Conservation (phyloP, 2,329 filamentous ascomycete genomes). For the Ophiostoma quercus region DNA sequence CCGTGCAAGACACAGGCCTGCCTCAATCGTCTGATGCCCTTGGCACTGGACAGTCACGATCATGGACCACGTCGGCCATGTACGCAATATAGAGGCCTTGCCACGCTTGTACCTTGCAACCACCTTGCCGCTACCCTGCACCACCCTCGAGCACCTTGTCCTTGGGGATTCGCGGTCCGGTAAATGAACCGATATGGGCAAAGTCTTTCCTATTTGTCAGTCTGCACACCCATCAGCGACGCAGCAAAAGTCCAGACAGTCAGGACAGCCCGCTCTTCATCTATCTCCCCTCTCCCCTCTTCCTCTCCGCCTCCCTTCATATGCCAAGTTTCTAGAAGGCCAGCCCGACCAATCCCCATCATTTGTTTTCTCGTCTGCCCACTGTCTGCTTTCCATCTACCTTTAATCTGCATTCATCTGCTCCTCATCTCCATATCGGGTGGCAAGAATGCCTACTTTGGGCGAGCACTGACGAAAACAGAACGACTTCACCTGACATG, state of each 20-base stretch:
- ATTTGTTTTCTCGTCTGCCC: too few relatives aligned
- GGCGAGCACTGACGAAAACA: not conserved
- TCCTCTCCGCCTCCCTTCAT: not conserved
- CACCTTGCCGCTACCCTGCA: not conserved
- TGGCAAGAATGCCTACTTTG: not conserved
- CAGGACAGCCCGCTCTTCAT: not conserved
- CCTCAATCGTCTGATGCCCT: not conserved
- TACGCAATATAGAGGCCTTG: not conserved
- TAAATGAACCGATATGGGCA: not conserved
- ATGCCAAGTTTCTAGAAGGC: not conserved
- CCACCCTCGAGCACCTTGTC: not conserved
- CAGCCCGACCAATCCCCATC: not conserved
- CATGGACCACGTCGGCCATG: not conserved
- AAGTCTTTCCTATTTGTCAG: not conserved
- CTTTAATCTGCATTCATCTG: not conserved
- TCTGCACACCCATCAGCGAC: not conserved
- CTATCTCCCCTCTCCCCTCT: not conserved
- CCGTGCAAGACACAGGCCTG: not conserved
- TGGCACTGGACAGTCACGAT: not conserved
- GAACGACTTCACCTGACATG: not conserved
- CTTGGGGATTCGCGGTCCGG: constrained; percentile 2
- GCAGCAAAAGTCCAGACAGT: not conserved
- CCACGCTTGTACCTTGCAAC: not conserved
- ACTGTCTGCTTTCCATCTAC: too few relatives aligned
- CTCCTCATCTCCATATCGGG: not conserved